Conservation (phyloP, 2,329 filamentous ascomycete species). For the Calonectria naviculata region DNA sequence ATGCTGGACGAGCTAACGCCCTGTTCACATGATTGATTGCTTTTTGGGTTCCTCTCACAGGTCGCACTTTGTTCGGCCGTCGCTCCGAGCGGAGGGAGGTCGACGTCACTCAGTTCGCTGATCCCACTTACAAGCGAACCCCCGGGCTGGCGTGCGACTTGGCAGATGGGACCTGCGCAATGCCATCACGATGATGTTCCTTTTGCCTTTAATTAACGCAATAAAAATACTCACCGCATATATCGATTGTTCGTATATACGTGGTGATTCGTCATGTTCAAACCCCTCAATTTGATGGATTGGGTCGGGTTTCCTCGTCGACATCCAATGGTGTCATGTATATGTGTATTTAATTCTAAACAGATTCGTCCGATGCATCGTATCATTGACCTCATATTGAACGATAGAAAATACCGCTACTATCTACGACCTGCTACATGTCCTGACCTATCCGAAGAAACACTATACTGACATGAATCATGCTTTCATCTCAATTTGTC, state of each 20-base stretch:
- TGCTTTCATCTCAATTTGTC: conserved; percentile 15
- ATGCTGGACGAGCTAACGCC: not conserved
- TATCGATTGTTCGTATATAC: not conserved
- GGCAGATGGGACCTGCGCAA: not conserved
- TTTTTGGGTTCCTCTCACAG: not conserved
- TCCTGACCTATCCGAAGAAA: not conserved
- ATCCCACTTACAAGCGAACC: conserved; percentile 1
- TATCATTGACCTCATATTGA: not conserved
- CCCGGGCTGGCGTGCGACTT: not conserved
- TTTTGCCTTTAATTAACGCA: not conserved
- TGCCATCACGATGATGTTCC: not conserved
- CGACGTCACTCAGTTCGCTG: not conserved
- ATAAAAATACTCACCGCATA: not conserved
- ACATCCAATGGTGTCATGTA: not conserved
- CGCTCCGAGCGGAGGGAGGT: not conserved
- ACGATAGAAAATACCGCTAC: not conserved
- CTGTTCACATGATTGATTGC: not conserved
- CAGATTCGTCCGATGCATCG: not conserved
- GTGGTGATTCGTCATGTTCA: not conserved
- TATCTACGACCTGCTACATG: not conserved
- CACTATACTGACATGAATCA: not conserved
- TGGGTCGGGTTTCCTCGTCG: not conserved
- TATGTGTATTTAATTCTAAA: too few species aligned
- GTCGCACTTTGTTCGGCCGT: not conserved
- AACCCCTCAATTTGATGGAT: too few species aligned